Evolutionary conservation across 306 rosid species (phyloP), one percentile per base, ranked within the genome.

Genomic region (Gastrolobium villosum): DNA sequence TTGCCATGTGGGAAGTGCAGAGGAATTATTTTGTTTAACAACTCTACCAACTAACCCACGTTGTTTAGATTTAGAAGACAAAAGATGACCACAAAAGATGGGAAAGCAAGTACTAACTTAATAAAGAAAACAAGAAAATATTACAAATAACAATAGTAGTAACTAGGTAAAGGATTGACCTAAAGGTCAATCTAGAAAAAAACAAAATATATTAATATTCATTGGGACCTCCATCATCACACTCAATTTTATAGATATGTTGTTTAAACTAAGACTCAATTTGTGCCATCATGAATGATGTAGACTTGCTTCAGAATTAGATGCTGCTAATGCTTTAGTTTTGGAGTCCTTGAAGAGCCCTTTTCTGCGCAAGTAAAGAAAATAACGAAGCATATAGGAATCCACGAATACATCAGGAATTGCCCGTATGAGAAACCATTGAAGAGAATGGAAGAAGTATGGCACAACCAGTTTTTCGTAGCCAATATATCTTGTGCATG

Each of bases 391-490:
- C 68, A 81, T 50, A n/a, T 74, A 78, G 4, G 62, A 81, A 85
- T 85, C 70, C 4, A 85, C 0, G 0, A 78, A 7, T 3, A 80
- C 49, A 13, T 78, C 44, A 78, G 86, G 86, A 78, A 85, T 41
- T 37, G 63, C 3, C 39, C 49, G 1, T 1, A 85, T 4, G 61
- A 82, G n/a, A 68, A 82, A 82, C 56, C 87, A 65, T 5, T 88
- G 94, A 1, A 93, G 55, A 5, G 86, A 79, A 81, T 93, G 96
- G 13, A 87, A 39, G 67, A 86, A 77, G 40, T 86, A 91, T 0
- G 96, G 98, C 0, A 86, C 80, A 81, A 86, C 92, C 87, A 31
- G 36, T 68, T 13, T 94, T 86, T 71, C 88, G 0, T 85, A 81
- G 0, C 86, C 86, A 68, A 85, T 77, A 72, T 86, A 85, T 48